These are phyloP conservation scores for Melaleuca alternifolia DNA, from an alignment of 345 rosid genomes.

Conservation along the genomic window DNA sequence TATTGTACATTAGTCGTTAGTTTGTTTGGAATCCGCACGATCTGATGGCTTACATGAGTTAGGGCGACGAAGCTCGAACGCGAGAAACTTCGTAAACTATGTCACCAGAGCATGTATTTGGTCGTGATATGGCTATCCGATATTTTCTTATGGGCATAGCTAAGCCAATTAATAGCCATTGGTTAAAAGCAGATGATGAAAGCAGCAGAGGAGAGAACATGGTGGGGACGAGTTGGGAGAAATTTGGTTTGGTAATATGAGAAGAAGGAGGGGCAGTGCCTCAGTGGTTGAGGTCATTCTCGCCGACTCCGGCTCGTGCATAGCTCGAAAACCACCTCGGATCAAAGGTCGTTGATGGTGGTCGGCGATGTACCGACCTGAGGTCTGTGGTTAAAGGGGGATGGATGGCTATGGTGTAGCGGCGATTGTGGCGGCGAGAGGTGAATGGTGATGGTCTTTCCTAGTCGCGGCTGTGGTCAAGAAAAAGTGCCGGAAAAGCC, in stretches of 20 bases:
- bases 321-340: neutral
- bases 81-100: too few species aligned
- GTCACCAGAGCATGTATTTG: too few species aligned
- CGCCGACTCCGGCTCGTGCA: too few species aligned
- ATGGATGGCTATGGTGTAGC: neutral
- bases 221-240: neutral
- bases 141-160: too few species aligned
- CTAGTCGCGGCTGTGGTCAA: neutral
- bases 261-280: neutral
- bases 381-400: neutral
- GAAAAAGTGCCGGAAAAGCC: too few species aligned
- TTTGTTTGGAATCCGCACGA: neutral
- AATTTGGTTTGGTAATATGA: neutral
- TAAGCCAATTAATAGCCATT: neutral
- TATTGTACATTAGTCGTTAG: neutral
- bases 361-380: neutral
- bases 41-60: neutral
- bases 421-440: neutral
- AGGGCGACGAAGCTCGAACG: neutral
- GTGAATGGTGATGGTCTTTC: neutral
- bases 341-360: neutral
- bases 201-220: neutral
- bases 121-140: too few species aligned
- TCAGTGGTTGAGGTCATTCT: neutral
- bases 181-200: neutral